Evolutionary conservation across 2,329 filamentous ascomycete species (phyloP).

Genomic region (Fusarium illudens): DNA sequence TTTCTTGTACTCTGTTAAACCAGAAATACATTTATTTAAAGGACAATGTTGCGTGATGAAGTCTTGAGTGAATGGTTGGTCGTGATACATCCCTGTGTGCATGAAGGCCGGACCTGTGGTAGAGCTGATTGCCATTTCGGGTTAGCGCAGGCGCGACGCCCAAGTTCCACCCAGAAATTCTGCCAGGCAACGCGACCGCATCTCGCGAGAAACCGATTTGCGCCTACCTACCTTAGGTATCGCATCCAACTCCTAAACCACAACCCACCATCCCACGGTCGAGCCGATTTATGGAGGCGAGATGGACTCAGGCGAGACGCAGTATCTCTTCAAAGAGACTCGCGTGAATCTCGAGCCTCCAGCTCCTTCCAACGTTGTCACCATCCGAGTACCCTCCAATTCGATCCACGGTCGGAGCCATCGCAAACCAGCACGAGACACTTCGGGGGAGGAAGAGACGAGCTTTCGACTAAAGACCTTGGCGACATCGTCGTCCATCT

Average conservation of each 20-base stretch:
- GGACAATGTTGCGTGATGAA: background rate
- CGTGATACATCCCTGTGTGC: background rate
- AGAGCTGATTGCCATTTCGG: slow-evolving; percentile 49
- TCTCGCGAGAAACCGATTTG: slow-evolving; percentile 38
- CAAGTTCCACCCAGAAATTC: slow-evolving; percentile 45
- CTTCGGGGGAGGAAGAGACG: slow-evolving; percentile 71
- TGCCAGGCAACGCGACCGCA: slow-evolving; percentile 45
- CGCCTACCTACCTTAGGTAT: slow-evolving; percentile 27
- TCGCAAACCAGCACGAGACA: slow-evolving; percentile 49
- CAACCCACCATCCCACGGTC: slow-evolving; percentile 23
- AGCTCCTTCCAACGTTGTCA: slow-evolving; percentile 73
- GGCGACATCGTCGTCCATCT: slow-evolving; percentile 82
- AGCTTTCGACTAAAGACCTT: slow-evolving; percentile 77
- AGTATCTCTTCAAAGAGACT: slow-evolving; percentile 85
- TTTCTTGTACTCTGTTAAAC: background rate
- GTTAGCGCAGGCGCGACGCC: slow-evolving; percentile 46
- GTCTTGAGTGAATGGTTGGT: background rate
- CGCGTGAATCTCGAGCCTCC: slow-evolving; percentile 82
- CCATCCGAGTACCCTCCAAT: slow-evolving; percentile 71
- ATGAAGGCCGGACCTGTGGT: background rate
- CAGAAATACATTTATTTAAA: background rate
- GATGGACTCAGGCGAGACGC: slow-evolving; percentile 70
- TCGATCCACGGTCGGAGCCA: slow-evolving; percentile 55
- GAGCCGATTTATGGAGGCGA: slow-evolving; percentile 65
- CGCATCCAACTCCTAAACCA: slow-evolving; percentile 24